Percentiles rank a stretch among this genome's conserved stretches.
Conservation (phyloP, 495 filamentous ascomycete genomes). For the Lophiostoma macrostomum region DNA sequence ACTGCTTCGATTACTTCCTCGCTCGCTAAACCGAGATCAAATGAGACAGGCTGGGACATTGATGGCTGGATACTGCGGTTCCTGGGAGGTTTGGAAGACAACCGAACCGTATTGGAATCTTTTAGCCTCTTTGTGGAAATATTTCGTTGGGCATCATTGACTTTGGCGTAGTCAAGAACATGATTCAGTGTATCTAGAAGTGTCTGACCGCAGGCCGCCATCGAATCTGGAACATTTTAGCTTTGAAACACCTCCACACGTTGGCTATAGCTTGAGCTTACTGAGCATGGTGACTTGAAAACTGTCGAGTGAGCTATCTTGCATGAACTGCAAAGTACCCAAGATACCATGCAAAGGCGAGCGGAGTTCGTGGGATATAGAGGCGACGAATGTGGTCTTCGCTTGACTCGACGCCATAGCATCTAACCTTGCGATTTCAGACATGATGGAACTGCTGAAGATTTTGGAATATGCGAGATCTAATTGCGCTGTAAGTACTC, state of each 20-base stretch:
- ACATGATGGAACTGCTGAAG: conserved; percentile 35
- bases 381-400: conserved; percentile 91
- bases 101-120: conserved; percentile 8
- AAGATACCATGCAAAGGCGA: conserved; percentile 90
- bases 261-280: no score
- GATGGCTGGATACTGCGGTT: background rate
- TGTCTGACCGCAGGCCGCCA: conserved; percentile 32
- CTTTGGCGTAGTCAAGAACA: conserved; percentile 36
- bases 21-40: conserved; percentile 32
- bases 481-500: conserved; percentile 9
- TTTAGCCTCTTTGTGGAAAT: conserved; percentile 16
- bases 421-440: conserved; percentile 46
- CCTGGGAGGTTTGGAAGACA: conserved; percentile 20
- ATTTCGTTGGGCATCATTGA: conserved; percentile 25
- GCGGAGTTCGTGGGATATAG: conserved; percentile 90
- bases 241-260: no score
- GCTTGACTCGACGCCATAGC: conserved; percentile 87
- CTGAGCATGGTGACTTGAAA: conserved; percentile 30
- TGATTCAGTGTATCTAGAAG: conserved; percentile 37
- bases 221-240: no score
- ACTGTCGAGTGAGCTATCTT: conserved; percentile 28
- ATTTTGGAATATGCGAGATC: conserved; percentile 29
- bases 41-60: background rate
- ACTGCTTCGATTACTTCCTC: conserved; percentile 40
- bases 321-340: conserved; percentile 51